These are phyloP conservation scores for Ophiostoma perfectum DNA, from an alignment of 2,329 filamentous ascomycete species.

Conservation along the genomic window DNA sequence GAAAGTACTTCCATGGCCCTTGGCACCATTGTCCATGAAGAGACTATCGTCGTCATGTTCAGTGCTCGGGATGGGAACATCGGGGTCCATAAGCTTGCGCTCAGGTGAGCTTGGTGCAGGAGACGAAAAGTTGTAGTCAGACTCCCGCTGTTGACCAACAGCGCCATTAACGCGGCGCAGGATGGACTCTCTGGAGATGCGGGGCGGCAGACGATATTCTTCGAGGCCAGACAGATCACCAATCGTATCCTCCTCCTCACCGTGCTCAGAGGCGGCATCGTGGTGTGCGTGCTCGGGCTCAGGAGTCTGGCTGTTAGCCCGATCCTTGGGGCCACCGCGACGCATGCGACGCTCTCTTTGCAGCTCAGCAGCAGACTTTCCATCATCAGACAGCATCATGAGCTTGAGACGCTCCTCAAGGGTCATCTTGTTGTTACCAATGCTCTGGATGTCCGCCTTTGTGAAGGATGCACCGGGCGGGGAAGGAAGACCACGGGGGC, in stretches of 20 bases:
- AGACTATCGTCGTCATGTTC: conserved; percentile 43
- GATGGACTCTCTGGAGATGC: conserved; percentile 91
- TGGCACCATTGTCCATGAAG: conserved; percentile 41
- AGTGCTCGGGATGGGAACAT: conserved; percentile 81
- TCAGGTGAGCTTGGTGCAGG: conserved; percentile 55
- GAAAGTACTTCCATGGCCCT: conserved; percentile 36
- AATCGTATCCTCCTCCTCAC: conserved; percentile 55
- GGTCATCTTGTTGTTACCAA: conserved; percentile 70
- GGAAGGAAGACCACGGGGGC: conserved; percentile 63
- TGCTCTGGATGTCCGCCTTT: conserved; percentile 72
- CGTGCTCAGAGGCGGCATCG: conserved; percentile 36
- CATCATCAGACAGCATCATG: conserved; percentile 77
- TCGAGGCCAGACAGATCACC: conserved; percentile 56
- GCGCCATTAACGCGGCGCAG: conserved; percentile 75
- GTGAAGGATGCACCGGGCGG: conserved; percentile 64
- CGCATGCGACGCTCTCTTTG: conserved; percentile 66
- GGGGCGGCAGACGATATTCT: conserved; percentile 63
- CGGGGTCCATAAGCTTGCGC: conserved; percentile 68
- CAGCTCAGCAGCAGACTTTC: conserved; percentile 56
- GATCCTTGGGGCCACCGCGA: conserved; percentile 51
- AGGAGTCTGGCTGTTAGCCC: conserved; percentile 39
- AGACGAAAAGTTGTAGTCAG: conserved; percentile 60
- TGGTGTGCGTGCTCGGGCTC: conserved; percentile 38
- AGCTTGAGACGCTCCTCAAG: conserved; percentile 79
- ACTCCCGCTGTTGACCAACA: conserved; percentile 50